Evolutionary conservation across 2,329 filamentous ascomycete species (phyloP).

Genomic region (Albophoma yamanashiensis): DNA sequence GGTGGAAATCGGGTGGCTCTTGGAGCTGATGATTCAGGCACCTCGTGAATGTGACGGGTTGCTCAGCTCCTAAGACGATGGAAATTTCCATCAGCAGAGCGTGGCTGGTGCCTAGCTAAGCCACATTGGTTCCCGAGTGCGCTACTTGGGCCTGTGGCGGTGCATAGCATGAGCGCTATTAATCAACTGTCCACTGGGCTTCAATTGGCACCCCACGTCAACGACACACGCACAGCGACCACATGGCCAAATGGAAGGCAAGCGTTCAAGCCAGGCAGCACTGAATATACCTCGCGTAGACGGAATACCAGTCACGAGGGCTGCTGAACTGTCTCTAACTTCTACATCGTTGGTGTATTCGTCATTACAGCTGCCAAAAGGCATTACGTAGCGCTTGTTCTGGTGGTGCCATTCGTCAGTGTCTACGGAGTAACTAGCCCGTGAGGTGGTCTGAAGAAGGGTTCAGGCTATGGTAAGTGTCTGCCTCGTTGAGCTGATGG

Average conservation of each 20-base stretch:
- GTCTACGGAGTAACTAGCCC: too few species aligned
- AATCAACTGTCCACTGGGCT: background rate
- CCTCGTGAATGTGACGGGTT: slow-evolving; percentile 2
- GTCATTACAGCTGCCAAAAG: background rate
- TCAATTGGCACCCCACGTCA: background rate
- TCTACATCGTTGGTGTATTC: background rate
- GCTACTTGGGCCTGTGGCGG: background rate
- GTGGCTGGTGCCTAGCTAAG: background rate
- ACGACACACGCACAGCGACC: background rate
- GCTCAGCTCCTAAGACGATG: slow-evolving; percentile 10
- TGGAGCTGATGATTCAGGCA: slow-evolving; percentile 1
- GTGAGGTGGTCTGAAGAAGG: background rate
- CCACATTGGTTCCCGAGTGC: background rate
- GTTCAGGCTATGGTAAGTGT: background rate
- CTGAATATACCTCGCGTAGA: background rate
- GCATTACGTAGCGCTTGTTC: background rate
- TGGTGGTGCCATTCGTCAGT: background rate
- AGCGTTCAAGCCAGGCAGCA: background rate
- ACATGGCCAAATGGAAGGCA: background rate
- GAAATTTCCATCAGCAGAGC: slow-evolving; percentile 20
- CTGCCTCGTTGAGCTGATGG: background rate
- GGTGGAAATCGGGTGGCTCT: slow-evolving; percentile 3
- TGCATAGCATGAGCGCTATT: background rate
- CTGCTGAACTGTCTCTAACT: background rate
- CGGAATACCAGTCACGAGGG: background rate